These are phyloP conservation scores for Botrytis pseudocinerea DNA, from an alignment of 2,329 filamentous ascomycete genomes.

Conservation along the genomic window DNA sequence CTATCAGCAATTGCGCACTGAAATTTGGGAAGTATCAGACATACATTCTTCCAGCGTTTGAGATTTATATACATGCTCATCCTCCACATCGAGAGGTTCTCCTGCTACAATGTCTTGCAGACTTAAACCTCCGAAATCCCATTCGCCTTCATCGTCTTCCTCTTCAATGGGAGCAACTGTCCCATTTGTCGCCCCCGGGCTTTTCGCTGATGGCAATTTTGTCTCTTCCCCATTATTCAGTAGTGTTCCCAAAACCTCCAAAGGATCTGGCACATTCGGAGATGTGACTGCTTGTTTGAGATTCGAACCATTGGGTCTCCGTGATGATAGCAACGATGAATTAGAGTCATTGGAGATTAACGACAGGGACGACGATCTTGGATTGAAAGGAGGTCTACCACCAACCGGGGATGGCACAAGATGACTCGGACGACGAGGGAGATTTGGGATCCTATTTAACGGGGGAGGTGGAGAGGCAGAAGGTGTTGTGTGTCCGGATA, in stretches of 20 bases:
- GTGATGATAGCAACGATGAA: conserved; percentile 67
- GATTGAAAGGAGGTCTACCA: conserved; percentile 65
- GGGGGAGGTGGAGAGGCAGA: conserved; percentile 60
- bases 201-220: conserved; percentile 24
- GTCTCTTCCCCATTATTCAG: conserved; percentile 36
- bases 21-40: conserved; percentile 40
- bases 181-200: conserved; percentile 16
- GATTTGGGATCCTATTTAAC: conserved; percentile 63
- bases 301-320: conserved; percentile 65
- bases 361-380: conserved; percentile 76
- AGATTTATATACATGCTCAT: conserved; percentile 46
- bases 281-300: conserved; percentile 57
- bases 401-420: conserved; percentile 69
- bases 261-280: conserved; percentile 64
- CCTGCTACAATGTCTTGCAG: conserved; percentile 57
- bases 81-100: conserved; percentile 20
- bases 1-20: conserved; percentile 25
- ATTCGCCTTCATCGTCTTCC: conserved; percentile 61
- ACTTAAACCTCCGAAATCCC: conserved; percentile 78
- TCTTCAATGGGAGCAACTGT: conserved; percentile 41
- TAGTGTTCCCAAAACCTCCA: conserved; percentile 62
- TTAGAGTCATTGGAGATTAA: conserved; percentile 76
- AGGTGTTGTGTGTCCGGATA: conserved; percentile 66
- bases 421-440: conserved; percentile 65
- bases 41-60: conserved; percentile 74